These are phyloP conservation scores for Pseudotulostoma volvatum DNA, from an alignment of 495 filamentous ascomycete species.

Conservation along the genomic window DNA sequence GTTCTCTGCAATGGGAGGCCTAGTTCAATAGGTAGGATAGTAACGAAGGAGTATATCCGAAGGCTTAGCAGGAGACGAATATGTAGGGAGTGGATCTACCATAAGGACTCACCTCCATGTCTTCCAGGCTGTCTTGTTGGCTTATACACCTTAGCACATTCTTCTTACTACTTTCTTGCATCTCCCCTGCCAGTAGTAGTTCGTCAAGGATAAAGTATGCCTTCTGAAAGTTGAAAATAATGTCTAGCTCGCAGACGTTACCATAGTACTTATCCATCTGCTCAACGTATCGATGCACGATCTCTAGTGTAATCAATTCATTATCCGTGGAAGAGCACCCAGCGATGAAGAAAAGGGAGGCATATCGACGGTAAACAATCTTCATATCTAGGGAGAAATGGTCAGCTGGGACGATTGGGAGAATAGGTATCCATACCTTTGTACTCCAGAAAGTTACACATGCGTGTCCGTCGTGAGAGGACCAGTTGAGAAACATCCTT, in stretches of 20 bases:
- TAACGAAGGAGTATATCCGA: slow-evolving; percentile 2
- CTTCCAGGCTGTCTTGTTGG: slow-evolving; percentile 86
- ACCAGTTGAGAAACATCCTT: slow-evolving; percentile 99
- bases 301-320: slow-evolving; percentile 93
- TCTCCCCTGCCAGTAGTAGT: slow-evolving; percentile 83
- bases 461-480: slow-evolving; percentile 81
- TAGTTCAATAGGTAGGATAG: not conserved
- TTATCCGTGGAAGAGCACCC: slow-evolving; percentile 90
- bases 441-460: slow-evolving; percentile 99
- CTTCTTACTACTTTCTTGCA: slow-evolving; percentile 99
- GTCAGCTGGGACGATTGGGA: slow-evolving; percentile 5
- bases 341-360: slow-evolving; percentile 97
- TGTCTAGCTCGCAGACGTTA: slow-evolving; percentile 98
- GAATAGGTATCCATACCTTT: slow-evolving; percentile 46
- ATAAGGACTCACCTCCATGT: slow-evolving; percentile 75
- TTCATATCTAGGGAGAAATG: slow-evolving; percentile 57
- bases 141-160: slow-evolving; percentile 89
- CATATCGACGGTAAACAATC: slow-evolving; percentile 96
- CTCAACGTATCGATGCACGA: slow-evolving; percentile 97
- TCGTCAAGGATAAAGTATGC: slow-evolving; percentile 98
- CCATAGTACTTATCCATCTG: slow-evolving; percentile 99
- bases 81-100: slow-evolving; percentile 1
- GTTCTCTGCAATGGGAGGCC: too few relatives aligned
- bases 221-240: slow-evolving; percentile 99
- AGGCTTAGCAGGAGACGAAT: slow-evolving; percentile 2